A percentile compares a stretch with the other conserved stretches of the same genome.
These are phyloP conservation scores for Phaffia rhodozyma DNA, from an alignment of 1,284 basidiomycete species.

Conservation along the genomic window DNA sequence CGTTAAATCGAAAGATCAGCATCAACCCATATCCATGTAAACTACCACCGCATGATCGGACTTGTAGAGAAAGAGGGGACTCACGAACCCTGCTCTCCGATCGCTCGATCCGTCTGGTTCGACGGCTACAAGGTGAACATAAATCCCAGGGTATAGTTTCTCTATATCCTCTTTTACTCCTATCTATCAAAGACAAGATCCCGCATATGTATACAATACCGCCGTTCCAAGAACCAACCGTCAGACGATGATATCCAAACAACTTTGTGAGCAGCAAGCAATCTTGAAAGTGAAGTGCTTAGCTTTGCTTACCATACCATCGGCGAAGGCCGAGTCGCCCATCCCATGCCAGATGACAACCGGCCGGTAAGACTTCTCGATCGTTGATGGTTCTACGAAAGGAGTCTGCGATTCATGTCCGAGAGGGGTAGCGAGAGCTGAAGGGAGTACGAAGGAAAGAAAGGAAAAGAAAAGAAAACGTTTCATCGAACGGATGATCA, in stretches of 20 bases:
- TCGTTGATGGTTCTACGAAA: too few relatives aligned
- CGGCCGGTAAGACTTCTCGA: conserved; percentile 40
- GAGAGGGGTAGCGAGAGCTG: too few relatives aligned
- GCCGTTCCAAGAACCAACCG: too few relatives aligned
- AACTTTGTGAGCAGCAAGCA: too few relatives aligned
- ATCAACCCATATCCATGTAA: neutral
- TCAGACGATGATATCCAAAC: too few relatives aligned
- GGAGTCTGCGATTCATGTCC: too few relatives aligned
- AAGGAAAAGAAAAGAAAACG: too few relatives aligned
- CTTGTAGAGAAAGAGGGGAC: conserved; percentile 15
- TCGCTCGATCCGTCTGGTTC: conserved; percentile 57
- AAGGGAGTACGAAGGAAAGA: too few relatives aligned
- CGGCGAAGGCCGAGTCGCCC: conserved; percentile 46
- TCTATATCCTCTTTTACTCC: conserved; percentile 56
- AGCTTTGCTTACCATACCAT: conserved; percentile 29
- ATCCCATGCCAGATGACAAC: conserved; percentile 94
- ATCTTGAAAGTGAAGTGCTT: neutral
- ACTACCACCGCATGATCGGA: neutral
- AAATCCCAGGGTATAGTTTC: conserved; percentile 67
- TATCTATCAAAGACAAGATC: conserved; percentile 46
- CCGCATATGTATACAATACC: neutral
- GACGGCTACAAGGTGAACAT: conserved; percentile 67
- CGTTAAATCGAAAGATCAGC: neutral
- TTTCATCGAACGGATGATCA: too few relatives aligned
- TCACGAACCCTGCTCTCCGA: conserved; percentile 62